A percentile compares a stretch with the other conserved stretches of the same genome.
Evolutionary conservation across 1,284 basidiomycete species (phyloP).

Genomic region (Tylopilus sp.): DNA sequence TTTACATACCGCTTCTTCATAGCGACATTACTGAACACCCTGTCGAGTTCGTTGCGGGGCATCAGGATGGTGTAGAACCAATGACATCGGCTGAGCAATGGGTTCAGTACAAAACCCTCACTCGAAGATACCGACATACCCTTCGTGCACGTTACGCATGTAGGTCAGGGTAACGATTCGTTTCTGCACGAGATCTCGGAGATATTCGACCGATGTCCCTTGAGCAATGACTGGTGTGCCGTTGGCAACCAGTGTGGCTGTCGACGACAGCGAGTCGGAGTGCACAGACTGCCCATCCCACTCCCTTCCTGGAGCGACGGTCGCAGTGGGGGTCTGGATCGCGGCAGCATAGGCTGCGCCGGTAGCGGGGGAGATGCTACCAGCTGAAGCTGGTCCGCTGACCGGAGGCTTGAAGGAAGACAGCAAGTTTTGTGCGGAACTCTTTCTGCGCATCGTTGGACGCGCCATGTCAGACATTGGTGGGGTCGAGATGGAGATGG

Average conservation of each 20-base stretch:
- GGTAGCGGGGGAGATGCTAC: constrained; percentile 30
- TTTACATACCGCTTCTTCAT: constrained; percentile 70
- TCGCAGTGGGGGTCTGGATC: constrained; percentile 40
- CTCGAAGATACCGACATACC: constrained; percentile 44
- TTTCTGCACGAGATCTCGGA: constrained; percentile 75
- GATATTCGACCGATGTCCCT: constrained; percentile 68
- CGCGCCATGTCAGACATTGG: constrained; percentile 35
- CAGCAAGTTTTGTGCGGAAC: constrained; percentile 75
- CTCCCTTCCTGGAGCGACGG: constrained; percentile 49
- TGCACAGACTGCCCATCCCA: constrained; percentile 65
- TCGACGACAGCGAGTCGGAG: constrained; percentile 44
- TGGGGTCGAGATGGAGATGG: constrained; percentile 14
- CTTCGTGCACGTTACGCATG: constrained; percentile 77
- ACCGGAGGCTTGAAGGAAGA: constrained; percentile 59
- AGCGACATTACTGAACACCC: constrained; percentile 62
- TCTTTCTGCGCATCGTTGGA: constrained; percentile 74
- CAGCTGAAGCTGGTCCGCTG: constrained; percentile 28
- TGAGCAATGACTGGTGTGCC: constrained; percentile 39
- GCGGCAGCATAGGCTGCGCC: constrained; percentile 34
- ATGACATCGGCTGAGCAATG: constrained; percentile 57
- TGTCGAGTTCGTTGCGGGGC: constrained; percentile 65
- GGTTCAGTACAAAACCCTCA: constrained; percentile 9
- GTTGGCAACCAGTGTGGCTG: constrained; percentile 25
- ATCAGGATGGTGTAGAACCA: constrained; percentile 88
- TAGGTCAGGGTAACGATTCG: constrained; percentile 80